Evolutionary conservation across 2,329 filamentous ascomycete genomes (phyloP).

Genomic region (Talaromyces sp.): DNA sequence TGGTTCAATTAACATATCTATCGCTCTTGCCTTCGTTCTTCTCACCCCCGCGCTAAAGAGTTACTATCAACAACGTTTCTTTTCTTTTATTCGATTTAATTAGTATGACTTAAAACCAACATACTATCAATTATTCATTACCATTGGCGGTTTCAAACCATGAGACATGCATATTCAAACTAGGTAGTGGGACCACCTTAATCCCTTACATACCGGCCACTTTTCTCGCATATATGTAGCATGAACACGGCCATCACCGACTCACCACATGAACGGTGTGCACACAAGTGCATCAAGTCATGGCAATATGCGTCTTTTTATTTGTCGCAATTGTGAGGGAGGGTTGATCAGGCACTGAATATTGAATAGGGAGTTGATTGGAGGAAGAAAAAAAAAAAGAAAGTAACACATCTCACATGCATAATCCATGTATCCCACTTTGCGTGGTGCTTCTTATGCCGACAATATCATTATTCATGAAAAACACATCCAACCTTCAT

Average conservation of each 20-base stretch:
- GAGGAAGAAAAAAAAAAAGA: not conserved
- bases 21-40: not conserved
- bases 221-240: not conserved
- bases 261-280: slow-evolving; percentile 25
- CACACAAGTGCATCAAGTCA: slow-evolving; percentile 34
- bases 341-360: not conserved
- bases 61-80: not conserved
- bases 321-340: not conserved
- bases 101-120: not conserved
- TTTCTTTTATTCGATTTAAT: not conserved
- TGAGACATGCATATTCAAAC: not conserved
- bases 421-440: not conserved
- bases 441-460: not conserved
- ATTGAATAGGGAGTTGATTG: not conserved
- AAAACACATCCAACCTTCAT: not conserved
- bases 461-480: not conserved
- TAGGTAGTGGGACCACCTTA: not conserved
- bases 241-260: slow-evolving; percentile 23
- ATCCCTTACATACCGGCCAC: not conserved
- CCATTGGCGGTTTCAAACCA: not conserved
- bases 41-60: not conserved
- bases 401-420: not conserved
- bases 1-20: not conserved
- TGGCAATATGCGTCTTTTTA: not conserved
- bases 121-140: not conserved